Base-by-base conservation (phyloP, 2,329 filamentous ascomycete genomes). In the Colletotrichum orchidophilum region DNA sequence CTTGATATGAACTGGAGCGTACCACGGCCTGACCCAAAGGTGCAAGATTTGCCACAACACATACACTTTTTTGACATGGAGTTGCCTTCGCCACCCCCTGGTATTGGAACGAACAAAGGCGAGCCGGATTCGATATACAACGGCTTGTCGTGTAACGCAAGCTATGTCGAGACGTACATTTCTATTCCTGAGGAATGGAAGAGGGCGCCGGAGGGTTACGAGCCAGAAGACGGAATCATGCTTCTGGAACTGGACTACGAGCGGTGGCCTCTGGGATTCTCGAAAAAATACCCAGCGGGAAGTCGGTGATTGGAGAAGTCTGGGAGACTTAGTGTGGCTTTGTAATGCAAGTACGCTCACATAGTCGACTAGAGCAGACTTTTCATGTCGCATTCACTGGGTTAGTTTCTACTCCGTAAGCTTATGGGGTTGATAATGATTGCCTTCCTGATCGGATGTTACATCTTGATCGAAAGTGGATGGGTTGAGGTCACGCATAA, bases 171-270 rank as follows among this genome's bases (percentile, higher is more conserved):
- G 12, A 46, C 26, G 26, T 57, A 60, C 27, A 24, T 50, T 24
- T 52, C 53, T 5, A 50, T 52, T 9, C 54, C 54, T 8, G 54
- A 53, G 27, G 54, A 52, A 42, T 66, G 63, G 54, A 66, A 18
- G 11, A 46, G 21, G 50, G 33, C 31, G 26, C 33, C 26, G 15
- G 50, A 42, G 18, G 49, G 13, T 21, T 55, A 31, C 50, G 18
- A 63, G 15, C 21, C 12, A 4, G 33, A 39, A n/a, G 33, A 49
- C 5, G 50, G 33, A n/a, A n/a, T 29, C 52, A 26, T 9, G 18
- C 18, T 21, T 31, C 15, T 46, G 24, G 31, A 55, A 5, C 6
- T 46, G 5, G 26, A 31, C 33, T 49, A 46, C 6, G 7, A 46
- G 26, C 15, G 4, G 5, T 55, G 33, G 33, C 52, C 62, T 2